Evolutionary conservation across 495 filamentous ascomycete species (phyloP), one percentile per base, ranked within the genome.

Genomic region (Astrothelium macrocarpum): DNA sequence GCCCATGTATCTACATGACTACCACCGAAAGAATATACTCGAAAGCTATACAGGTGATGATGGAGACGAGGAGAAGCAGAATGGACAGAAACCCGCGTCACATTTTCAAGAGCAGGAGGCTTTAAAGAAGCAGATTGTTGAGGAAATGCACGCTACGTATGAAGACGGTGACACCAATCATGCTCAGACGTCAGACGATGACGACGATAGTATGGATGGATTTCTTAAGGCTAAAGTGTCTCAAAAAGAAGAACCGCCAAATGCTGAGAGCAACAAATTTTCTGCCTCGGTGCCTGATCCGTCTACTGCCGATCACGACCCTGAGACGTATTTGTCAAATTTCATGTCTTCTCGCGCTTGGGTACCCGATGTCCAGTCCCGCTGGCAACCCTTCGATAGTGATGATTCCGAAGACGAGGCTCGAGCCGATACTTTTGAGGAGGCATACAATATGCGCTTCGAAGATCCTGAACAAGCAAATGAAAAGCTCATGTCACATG

Each of bases 401-500:
- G 94, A 98, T 67, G 94, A 97, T 61, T 89, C 88, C 25, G 89
- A 93, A 60, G 88, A 91, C 32, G 87, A 91, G 59, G 79, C 84
- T 16, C 81, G 85, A 29, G 92, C 93, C 36, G 94, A 98, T 29
- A 83, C 83, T 31, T 91, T 91, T 67, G 94, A 98, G 73, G 82
- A 87, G 61, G 92, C 91, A n/a, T 98, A 95, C 78, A 98, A 98
- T 74, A 78, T 96, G 74, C 88, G 94, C 28, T 98, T 98, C 69
- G 94, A 98, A 70, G 88, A 98, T 68, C 91, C 94, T 0, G 81
- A 80, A 68, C 87, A 85, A 66, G 82, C 87, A 65, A 95, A 96
- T 67, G 90, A 95, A 70, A 84, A 87, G 60, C 73, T 97, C 1
- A 84, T 86, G 65, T 90, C 93, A 11, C 93, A 96, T 74, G 85